Conservation (phyloP, 768 basidiomycete genomes). For the Paxillus rubicundulus region DNA sequence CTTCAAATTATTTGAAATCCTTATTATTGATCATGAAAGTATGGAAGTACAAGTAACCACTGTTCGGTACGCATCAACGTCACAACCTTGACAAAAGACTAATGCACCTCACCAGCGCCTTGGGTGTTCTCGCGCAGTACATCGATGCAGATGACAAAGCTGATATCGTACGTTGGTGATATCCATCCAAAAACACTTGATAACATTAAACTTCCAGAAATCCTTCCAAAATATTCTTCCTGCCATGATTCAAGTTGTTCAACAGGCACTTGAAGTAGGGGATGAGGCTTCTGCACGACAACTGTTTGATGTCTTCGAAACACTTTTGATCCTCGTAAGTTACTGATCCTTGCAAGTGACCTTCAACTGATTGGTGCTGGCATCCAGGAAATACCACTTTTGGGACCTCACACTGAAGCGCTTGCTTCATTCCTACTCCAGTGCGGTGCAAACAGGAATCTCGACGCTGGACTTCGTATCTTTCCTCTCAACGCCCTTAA, state of each 20-base stretch:
- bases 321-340: slow-evolving; percentile 84
- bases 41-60: slow-evolving; percentile 89
- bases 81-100: neutral
- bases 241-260: slow-evolving; percentile 84
- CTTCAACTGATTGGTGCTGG: slow-evolving; percentile 2
- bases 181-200: neutral
- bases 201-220: slow-evolving; percentile 46
- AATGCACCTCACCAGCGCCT: slow-evolving; percentile 46
- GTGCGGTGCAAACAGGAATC: slow-evolving; percentile 73
- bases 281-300: slow-evolving; percentile 84
- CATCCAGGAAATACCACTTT: slow-evolving; percentile 84
- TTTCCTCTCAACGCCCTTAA: slow-evolving; percentile 91
- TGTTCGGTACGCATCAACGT: slow-evolving; percentile 51
- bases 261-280: slow-evolving; percentile 72
- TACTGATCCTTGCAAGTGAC: neutral
- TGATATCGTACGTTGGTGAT: slow-evolving; percentile 63
- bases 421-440: slow-evolving; percentile 85
- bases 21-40: slow-evolving; percentile 81
- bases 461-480: slow-evolving; percentile 79
- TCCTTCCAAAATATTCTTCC: slow-evolving; percentile 87
- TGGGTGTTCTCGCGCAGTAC: slow-evolving; percentile 92
- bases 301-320: slow-evolving; percentile 94
- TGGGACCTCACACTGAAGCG: slow-evolving; percentile 84
- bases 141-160: slow-evolving; percentile 84
- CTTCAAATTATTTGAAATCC: slow-evolving; percentile 72